Base-by-base conservation (phyloP, 176 grass and related monocot species). In the Urochloa ruziziensis region DNA sequence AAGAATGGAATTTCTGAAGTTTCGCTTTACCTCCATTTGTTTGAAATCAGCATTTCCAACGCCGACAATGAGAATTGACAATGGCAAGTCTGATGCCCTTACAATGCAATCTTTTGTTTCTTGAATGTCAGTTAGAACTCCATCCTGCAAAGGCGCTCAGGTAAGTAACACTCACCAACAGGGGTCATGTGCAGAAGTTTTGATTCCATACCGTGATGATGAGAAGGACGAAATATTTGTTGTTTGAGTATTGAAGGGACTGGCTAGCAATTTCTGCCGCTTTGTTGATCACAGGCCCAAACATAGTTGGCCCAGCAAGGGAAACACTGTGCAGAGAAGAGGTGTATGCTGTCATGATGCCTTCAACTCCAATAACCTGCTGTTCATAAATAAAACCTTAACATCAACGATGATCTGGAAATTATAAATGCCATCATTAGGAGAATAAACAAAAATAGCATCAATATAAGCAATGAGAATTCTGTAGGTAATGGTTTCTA, bases 101-200 rank as follows among this genome's bases (percentile, higher is more conserved):
- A 99, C 93, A 78, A 99, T 99, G 69, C 81, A 89, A 79, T 99
- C 87, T 90, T 87, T 96, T 60, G 93, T 96, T 90, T 94, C 97
- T 82, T 89, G 88, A 56, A 82, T 48, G 75, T 99, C 97, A 16
- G 91, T 91, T 57, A 99, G 88, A 69, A 99, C 91, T 60, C 96
- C 93, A 79, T 99, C 96, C 96, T 99, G 81, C 52, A 88, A 73
- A 78, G 62, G 7, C 40, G 35, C 36, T 62, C 10, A 39, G 17
- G 29, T 79, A 18, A 87, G 49, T 35, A 21, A 78, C 74, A 48
- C 6, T 34, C 11, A 80, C 30, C 51, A 67, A 62, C 8, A 65
- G 59, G 65, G 28, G 62, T 32, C 61, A 68, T 10, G 25, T 23
- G 37, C 4, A 46, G 27, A 76, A 66, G 46, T 52, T 62, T n/a